Evolutionary conservation across 169 alveolate species (phyloP).

Genomic region (Eimeria mitis): DNA sequence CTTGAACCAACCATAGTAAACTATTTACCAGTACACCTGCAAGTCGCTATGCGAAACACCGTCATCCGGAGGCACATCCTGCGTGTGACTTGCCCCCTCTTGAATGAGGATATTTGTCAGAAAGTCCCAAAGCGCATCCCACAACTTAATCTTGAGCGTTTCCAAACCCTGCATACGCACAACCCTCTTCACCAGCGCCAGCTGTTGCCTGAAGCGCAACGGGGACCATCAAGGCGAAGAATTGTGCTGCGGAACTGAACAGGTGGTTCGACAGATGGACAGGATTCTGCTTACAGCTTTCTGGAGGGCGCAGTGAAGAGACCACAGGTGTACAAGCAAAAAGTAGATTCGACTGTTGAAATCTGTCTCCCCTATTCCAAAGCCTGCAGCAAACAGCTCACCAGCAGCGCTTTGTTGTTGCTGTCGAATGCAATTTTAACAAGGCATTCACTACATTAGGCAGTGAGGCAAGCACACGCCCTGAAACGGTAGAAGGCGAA

Average conservation of each 20-base stretch:
- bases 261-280: not conserved
- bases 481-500: not conserved
- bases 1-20: not conserved
- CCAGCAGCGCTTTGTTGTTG: not conserved
- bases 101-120: slow-evolving; percentile 45
- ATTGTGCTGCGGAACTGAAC: not conserved
- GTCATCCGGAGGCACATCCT: slow-evolving; percentile 17
- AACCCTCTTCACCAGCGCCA: not conserved
- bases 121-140: slow-evolving; percentile 80
- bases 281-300: slow-evolving; percentile 3
- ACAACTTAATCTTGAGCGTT: slow-evolving; percentile 35
- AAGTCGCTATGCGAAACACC: not conserved
- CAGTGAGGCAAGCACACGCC: not conserved
- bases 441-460: too few relatives aligned
- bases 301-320: slow-evolving; percentile 67
- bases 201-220: not conserved
- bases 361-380: slow-evolving; percentile 52
- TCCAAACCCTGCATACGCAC: slow-evolving; percentile 53
- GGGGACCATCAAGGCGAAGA: not conserved
- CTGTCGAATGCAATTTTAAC: not conserved
- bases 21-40: not conserved
- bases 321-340: slow-evolving; percentile 75
- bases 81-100: slow-evolving; percentile 58
- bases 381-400: slow-evolving; percentile 40
- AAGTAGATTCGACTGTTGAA: slow-evolving; percentile 70